Conservation (phyloP, 2,329 filamentous ascomycete species). For the Chaetomiaceae sp. region DNA sequence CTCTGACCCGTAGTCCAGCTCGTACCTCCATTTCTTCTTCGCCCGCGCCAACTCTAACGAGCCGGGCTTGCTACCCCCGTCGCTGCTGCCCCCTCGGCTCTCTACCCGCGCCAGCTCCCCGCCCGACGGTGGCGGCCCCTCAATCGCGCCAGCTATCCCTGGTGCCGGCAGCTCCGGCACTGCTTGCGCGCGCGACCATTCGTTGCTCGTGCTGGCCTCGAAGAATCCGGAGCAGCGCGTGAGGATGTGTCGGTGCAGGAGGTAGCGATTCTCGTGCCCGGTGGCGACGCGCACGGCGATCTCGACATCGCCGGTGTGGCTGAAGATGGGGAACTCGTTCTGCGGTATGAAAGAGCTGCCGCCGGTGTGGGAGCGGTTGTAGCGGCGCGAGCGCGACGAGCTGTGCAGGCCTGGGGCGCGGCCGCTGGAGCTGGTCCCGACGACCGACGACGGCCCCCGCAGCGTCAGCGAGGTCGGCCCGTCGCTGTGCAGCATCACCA, state of each 20-base stretch:
- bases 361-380: constrained; percentile 75
- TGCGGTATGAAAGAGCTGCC: constrained; percentile 62
- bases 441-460: constrained; percentile 29
- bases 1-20: constrained; percentile 69
- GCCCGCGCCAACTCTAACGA: constrained; percentile 35
- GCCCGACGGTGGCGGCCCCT: constrained; percentile 16
- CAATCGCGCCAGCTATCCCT: constrained; percentile 27
- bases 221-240: constrained; percentile 92
- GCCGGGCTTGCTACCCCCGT: constrained; percentile 31
- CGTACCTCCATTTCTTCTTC: constrained; percentile 74
- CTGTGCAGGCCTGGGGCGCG: constrained; percentile 19
- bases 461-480: constrained; percentile 28
- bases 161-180: constrained; percentile 29
- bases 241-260: constrained; percentile 81
- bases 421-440: constrained; percentile 24
- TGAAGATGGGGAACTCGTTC: constrained; percentile 91
- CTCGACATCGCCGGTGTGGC: constrained; percentile 86
- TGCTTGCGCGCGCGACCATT: constrained; percentile 56
- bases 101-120: constrained; percentile 50
- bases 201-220: constrained; percentile 72
- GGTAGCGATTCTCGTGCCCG: constrained; percentile 71
- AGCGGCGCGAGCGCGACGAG: constrained; percentile 41
- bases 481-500: constrained; percentile 31
- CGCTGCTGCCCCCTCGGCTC: constrained; percentile 36
- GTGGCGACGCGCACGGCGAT: constrained; percentile 64